Evolutionary conservation across 2,329 filamentous ascomycete genomes (phyloP).

Genomic region (Aspergillus pseudoviridinutans): DNA sequence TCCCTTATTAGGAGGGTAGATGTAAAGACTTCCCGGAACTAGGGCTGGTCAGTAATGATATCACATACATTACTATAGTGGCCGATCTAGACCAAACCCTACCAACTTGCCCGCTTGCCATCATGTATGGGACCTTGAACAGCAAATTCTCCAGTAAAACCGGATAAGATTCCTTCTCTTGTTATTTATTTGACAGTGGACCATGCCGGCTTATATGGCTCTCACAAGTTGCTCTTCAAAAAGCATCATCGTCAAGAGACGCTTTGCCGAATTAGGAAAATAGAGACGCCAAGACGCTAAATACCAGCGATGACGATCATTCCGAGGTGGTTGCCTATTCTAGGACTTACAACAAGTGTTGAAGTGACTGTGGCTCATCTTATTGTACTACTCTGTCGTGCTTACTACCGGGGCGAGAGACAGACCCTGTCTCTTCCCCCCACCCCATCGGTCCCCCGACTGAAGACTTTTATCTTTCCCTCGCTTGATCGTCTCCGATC

Average conservation of each 20-base stretch:
- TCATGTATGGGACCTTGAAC: neutral
- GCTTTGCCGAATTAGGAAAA: neutral
- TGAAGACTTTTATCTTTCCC: too few species aligned
- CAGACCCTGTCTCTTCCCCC: too few species aligned
- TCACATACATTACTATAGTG: too few species aligned
- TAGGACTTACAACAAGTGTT: too few species aligned
- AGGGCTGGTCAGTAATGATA: neutral
- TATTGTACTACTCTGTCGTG: too few species aligned
- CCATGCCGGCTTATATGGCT: neutral
- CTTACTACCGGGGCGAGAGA: too few species aligned
- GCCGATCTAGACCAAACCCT: neutral
- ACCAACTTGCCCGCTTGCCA: neutral
- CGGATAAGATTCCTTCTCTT: neutral
- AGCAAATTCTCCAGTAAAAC: neutral
- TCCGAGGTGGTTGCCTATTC: neutral
- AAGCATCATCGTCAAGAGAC: neutral
- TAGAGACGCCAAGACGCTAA: neutral
- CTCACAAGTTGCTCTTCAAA: neutral
- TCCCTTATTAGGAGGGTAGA: constrained; percentile 53
- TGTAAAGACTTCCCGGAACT: constrained; percentile 32
- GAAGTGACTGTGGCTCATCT: too few species aligned
- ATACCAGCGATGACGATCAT: neutral
- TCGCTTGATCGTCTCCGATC: too few species aligned
- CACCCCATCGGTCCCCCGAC: too few species aligned
- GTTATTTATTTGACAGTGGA: neutral